A percentile compares a stretch with the other conserved stretches of the same genome.
These are phyloP conservation scores for Salix exigua DNA, from an alignment of 345 rosid species.

Conservation along the genomic window DNA sequence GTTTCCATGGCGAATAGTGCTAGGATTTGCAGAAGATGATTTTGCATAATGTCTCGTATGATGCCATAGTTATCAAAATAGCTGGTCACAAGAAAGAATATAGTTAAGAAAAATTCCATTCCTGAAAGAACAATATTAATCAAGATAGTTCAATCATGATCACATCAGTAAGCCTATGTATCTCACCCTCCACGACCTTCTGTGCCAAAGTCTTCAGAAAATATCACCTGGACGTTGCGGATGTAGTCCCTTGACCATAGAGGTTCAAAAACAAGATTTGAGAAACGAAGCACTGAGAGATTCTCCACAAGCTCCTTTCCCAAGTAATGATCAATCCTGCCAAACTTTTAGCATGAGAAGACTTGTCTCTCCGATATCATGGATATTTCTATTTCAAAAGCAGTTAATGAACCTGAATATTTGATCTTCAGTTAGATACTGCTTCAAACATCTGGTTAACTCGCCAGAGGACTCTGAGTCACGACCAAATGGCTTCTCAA, in stretches of 20 bases:
- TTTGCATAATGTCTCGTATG: slow-evolving; percentile 90
- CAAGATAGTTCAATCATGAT: neutral
- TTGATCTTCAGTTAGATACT: slow-evolving; percentile 74
- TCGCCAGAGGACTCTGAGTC: slow-evolving; percentile 74
- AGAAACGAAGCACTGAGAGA: slow-evolving; percentile 84
- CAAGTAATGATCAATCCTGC: slow-evolving; percentile 84
- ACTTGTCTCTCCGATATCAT: neutral
- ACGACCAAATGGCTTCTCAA: slow-evolving; percentile 92
- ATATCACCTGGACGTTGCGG: slow-evolving; percentile 79
- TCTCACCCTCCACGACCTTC: slow-evolving; percentile 95
- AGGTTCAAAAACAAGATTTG: slow-evolving; percentile 93
- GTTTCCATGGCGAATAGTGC: slow-evolving; percentile 97
- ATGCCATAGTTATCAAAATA: slow-evolving; percentile 89
- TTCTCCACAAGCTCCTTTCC: slow-evolving; percentile 97
- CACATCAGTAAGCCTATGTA: neutral
- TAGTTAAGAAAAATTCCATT: neutral
- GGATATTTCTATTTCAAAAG: neutral
- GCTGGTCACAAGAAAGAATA: slow-evolving; percentile 23
- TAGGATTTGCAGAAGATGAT: slow-evolving; percentile 87
- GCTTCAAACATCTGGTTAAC: slow-evolving; percentile 73
- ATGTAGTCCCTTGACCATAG: slow-evolving; percentile 84
- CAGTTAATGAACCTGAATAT: slow-evolving; percentile 62
- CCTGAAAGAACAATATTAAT: neutral
- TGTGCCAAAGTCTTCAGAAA: slow-evolving; percentile 92
- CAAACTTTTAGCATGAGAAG: slow-evolving; percentile 1